A percentile compares a stretch with the other conserved stretches of the same genome.
phyloP scores from a whole-genome alignment of 441 rosid species.

The Aleurites moluccanus region DNA sequence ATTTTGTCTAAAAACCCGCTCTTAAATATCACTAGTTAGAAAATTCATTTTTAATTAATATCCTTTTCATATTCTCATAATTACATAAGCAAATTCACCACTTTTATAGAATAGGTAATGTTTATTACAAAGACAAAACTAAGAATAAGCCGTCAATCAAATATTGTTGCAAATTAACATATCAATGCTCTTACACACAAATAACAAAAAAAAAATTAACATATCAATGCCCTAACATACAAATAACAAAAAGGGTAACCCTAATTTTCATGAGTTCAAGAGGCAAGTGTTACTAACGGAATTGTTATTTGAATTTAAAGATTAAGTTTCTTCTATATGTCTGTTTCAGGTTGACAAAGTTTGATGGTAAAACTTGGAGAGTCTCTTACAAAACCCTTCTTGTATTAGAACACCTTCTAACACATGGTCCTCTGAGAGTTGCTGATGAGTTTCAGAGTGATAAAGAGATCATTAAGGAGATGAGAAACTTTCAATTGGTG shows the following conservation, averaged over 20 bases:
- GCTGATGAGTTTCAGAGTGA: slow-evolving; percentile 61
- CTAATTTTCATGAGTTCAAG: slow-evolving; percentile 51
- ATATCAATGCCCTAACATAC: too few relatives aligned
- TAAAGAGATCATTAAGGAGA: slow-evolving; percentile 38
- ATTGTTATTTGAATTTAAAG: not conserved
- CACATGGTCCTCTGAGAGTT: slow-evolving; percentile 69
- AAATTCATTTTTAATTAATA: too few relatives aligned
- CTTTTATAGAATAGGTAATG: slow-evolving; percentile 29
- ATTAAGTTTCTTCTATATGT: not conserved
- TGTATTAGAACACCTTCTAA: slow-evolving; percentile 56
- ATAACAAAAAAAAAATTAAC: too few relatives aligned
- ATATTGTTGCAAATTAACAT: not conserved
- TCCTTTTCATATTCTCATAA: not conserved
- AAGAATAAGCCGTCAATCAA: not conserved
- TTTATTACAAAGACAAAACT: slow-evolving; percentile 2
- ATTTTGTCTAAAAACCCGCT: too few relatives aligned
- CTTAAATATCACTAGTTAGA: too few relatives aligned
- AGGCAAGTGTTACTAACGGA: slow-evolving; percentile 39
- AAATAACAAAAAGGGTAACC: slow-evolving; percentile 38
- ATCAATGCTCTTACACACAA: slow-evolving; percentile 13
- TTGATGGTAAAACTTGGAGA: slow-evolving; percentile 58
- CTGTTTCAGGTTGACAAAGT: slow-evolving; percentile 48
- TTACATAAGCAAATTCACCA: slow-evolving; percentile 22
- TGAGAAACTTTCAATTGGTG: slow-evolving; percentile 38
- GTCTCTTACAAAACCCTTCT: slow-evolving; percentile 54